These are phyloP conservation scores for Phlebopus sp. DNA, from an alignment of 1,284 basidiomycete species.

Conservation along the genomic window DNA sequence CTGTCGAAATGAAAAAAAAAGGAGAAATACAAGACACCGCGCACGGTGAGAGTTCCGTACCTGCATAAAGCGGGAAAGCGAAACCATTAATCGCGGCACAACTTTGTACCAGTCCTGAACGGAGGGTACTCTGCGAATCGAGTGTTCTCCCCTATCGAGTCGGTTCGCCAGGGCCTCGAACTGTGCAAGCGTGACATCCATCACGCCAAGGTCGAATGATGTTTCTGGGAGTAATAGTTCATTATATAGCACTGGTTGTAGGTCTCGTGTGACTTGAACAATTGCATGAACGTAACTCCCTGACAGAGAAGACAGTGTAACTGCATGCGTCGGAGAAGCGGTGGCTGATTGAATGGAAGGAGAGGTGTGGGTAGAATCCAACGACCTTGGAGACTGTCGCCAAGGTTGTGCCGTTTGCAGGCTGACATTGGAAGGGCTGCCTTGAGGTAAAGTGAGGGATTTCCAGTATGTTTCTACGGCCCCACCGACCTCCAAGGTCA, in stretches of 20 bases:
- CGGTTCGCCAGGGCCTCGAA: conserved; percentile 67
- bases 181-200: conserved; percentile 80
- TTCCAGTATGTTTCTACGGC: conserved; percentile 98
- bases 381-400: conserved; percentile 33
- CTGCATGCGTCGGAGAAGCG: conserved; percentile 41
- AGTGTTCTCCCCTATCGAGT: conserved; percentile 42
- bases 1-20: conserved; percentile 40
- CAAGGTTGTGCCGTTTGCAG: conserved; percentile 28
- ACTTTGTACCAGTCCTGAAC: conserved; percentile 56
- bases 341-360: conserved; percentile 54
- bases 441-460: conserved; percentile 65
- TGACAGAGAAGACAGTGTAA: conserved; percentile 83
- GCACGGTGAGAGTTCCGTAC: conserved; percentile 40
- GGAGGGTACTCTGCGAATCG: conserved; percentile 29
- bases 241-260: conserved; percentile 81
- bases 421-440: conserved; percentile 36
- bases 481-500: conserved; percentile 94
- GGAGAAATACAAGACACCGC: conserved; percentile 7
- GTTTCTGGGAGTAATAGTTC: conserved; percentile 71
- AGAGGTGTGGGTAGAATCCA: conserved; percentile 61
- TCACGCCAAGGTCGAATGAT: conserved; percentile 77
- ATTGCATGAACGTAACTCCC: conserved; percentile 85
- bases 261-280: conserved; percentile 91
- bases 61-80: conserved; percentile 71
- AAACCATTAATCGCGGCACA: conserved; percentile 59